Evolutionary conservation across 345 rosid genomes (phyloP), one percentile per base, ranked within the genome.

Genomic region (Salix brachista): DNA sequence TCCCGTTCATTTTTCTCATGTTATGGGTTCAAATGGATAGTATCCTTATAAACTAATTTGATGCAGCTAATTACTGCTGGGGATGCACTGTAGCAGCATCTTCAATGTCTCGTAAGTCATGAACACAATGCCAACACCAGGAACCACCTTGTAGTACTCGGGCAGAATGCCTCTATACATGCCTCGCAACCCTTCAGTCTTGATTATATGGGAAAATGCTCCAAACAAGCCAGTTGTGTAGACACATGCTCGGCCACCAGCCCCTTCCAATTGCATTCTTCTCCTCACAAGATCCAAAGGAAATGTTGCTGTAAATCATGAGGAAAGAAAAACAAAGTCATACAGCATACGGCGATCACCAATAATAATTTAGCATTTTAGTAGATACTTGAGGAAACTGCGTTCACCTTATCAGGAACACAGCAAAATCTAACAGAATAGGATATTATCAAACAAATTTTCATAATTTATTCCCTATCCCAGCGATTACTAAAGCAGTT

Each of bases 251-350:
- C 86, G 71, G 58, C 99, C 97, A 60, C 94, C 97, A 8, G 88
- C 89, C 66, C 99, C 99, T 86, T 95, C 97, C 74, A 90, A 81
- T 77, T 95, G 99, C 84, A 93, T 95, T 79, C 97, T 88, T 71
- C 97, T 87, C 81, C 97, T 90, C 88, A 95, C 95, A 84, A 93
- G 91, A 87, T 95, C 99, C 85, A 91, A 72, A 3, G 99, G 96
- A 80, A 95, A 95, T 42, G 96, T 95, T 58, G 88, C 97, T 95
- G 91, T 86, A 76, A 28, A 76, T 74, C 48, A 76, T 48, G 4
- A 73, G 16, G 46, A 28, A n/a, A 70, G 19, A 56, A 25, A 71
- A 58, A n/a, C 32, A 23, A 28, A 50, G 36, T 25, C 25, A 8
- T 17, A 7, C 23, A 30, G 54, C 25, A 8, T 17, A 4, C 34